phyloP scores from a whole-genome alignment of 441 rosid genomes.

The Brassica hybrid region DNA sequence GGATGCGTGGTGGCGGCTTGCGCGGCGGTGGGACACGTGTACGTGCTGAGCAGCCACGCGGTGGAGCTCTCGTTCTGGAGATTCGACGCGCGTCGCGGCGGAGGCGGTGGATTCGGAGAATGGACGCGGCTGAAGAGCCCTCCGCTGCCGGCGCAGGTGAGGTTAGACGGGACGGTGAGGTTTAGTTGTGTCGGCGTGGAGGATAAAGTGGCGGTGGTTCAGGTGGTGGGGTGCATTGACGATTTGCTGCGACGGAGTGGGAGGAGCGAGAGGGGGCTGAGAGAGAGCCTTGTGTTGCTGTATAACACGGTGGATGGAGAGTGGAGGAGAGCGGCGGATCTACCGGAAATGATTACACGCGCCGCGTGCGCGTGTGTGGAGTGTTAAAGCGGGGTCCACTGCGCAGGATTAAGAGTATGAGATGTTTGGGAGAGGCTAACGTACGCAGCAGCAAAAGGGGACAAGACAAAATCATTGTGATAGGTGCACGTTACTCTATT shows the following conservation, averaged over 20 bases:
- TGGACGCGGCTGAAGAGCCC: constrained; percentile 81
- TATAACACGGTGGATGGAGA: constrained; percentile 60
- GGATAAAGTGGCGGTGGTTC: constrained; percentile 70
- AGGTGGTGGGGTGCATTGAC: constrained; percentile 78
- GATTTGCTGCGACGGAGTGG: constrained; percentile 79
- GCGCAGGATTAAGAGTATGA: constrained; percentile 34
- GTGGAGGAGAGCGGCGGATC: constrained; percentile 76
- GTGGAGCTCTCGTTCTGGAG: constrained; percentile 91
- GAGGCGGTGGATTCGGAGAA: constrained; percentile 57
- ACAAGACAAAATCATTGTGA: constrained; percentile 33
- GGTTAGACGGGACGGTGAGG: constrained; percentile 73
- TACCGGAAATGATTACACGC: constrained; percentile 76
- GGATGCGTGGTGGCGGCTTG: constrained; percentile 93
- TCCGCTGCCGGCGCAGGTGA: constrained; percentile 68
- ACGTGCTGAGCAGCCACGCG: constrained; percentile 76
- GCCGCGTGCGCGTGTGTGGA: constrained; percentile 74
- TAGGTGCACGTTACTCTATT: constrained; percentile 33
- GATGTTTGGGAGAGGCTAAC: constrained; percentile 17
- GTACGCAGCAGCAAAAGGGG: constrained; percentile 25
- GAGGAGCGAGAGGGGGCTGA: constrained; percentile 61
- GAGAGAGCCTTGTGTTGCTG: constrained; percentile 66
- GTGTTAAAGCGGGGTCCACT: constrained; percentile 42
- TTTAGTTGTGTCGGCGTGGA: constrained; percentile 74
- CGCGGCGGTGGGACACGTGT: constrained; percentile 59
- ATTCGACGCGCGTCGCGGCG: constrained; percentile 57